Evolutionary conservation across 768 basidiomycete species (phyloP).

Genomic region (Boletus pseudo-olivaceus): DNA sequence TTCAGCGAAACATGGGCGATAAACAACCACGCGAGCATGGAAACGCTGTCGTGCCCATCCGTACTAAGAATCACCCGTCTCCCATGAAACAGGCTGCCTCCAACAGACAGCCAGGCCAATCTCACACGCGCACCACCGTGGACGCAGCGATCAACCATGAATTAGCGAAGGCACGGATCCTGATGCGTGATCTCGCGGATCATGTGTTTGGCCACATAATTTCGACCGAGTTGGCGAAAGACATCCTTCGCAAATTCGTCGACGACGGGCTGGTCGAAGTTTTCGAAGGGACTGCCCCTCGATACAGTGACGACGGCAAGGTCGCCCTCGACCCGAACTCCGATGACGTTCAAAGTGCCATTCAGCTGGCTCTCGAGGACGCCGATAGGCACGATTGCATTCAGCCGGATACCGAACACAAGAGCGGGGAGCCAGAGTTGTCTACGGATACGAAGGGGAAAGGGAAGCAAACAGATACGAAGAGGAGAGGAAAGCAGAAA

Average conservation of each 20-base stretch:
- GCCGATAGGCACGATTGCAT: neutral
- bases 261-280: neutral
- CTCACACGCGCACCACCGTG: neutral
- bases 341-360: neutral
- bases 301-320: neutral
- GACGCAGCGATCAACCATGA: slow-evolving; percentile 1
- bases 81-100: neutral
- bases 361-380: neutral
- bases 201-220: neutral
- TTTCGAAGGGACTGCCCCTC: neutral
- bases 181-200: neutral
- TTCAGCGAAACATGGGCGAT: neutral
- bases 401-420: neutral
- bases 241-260: neutral
- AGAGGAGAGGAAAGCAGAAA: neutral
- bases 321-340: neutral
- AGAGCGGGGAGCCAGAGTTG: neutral
- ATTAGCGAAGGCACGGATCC: slow-evolving; percentile 1
- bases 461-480: neutral
- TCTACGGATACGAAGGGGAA: neutral
- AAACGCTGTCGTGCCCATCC: neutral
- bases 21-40: neutral
- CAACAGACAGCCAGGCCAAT: neutral
- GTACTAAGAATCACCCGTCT: neutral
- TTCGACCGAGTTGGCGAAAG: neutral